These are phyloP conservation scores for Oryza longistaminata DNA, from an alignment of 176 grass and related monocot genomes.

Conservation along the genomic window DNA sequence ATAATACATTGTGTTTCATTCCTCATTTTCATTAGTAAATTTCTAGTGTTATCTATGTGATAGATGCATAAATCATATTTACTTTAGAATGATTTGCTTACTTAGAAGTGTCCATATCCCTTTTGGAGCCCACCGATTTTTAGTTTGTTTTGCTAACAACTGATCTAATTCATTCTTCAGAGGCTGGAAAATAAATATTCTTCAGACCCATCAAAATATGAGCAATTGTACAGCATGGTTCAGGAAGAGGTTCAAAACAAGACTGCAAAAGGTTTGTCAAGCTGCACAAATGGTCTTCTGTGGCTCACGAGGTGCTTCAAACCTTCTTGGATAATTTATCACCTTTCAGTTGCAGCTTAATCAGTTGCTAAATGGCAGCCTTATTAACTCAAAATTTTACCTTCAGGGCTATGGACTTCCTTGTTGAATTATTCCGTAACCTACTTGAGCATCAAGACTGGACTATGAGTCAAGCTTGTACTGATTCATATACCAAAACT, in stretches of 20 bases:
- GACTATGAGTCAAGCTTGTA: conserved; percentile 88
- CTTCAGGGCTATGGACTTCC: conserved; percentile 91
- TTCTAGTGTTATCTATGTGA: not conserved
- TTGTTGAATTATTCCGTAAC: conserved; percentile 88
- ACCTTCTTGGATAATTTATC: conserved; percentile 12
- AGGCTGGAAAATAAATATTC: conserved; percentile 84
- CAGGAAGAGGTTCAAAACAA: conserved; percentile 89
- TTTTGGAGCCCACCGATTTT: conserved; percentile 7
- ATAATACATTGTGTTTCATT: not conserved
- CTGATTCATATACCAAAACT: conserved; percentile 89
- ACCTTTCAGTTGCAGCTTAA: not conserved
- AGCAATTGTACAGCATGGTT: conserved; percentile 83
- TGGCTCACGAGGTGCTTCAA: conserved; percentile 84
- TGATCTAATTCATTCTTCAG: conserved; percentile 42
- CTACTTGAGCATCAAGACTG: conserved; percentile 84
- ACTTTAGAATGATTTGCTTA: not conserved
- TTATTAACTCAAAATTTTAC: conserved; percentile 26
- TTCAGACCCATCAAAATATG: conserved; percentile 76
- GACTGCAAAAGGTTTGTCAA: conserved; percentile 82
- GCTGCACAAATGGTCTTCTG: conserved; percentile 97
- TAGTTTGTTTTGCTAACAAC: not conserved
- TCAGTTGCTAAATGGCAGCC: not conserved
- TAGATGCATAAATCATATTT: not conserved
- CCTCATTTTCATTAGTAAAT: conserved; percentile 8
- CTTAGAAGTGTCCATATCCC: not conserved